Evolutionary conservation across 306 rosid genomes (phyloP).

Genomic region (Cicer chorassanicum): DNA sequence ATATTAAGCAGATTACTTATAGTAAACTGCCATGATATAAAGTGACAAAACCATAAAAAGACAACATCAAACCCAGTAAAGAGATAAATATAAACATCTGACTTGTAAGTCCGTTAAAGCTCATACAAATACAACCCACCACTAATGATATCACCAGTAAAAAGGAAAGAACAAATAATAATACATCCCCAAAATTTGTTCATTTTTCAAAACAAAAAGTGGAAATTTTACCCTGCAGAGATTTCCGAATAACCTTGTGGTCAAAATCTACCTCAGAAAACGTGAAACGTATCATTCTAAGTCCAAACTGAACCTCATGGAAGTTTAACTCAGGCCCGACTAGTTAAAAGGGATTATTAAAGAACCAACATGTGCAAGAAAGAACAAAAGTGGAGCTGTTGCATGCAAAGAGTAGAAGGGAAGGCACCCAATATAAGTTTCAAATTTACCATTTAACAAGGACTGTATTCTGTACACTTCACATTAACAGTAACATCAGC

Average conservation of each 20-base stretch:
- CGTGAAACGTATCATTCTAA: conserved; percentile 12
- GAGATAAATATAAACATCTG: conserved; percentile 31
- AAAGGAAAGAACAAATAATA: conserved; percentile 13
- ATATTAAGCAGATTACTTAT: conserved; percentile 24
- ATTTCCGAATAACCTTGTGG: not conserved
- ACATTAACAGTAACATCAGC: conserved; percentile 45
- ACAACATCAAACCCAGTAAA: conserved; percentile 23
- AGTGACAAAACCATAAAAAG: conserved; percentile 11
- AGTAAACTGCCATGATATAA: not conserved
- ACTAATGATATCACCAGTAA: conserved; percentile 14
- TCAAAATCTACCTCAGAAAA: conserved; percentile 15
- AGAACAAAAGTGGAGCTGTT: not conserved
- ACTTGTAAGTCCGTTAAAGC: conserved; percentile 10
- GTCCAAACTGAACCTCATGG: not conserved
- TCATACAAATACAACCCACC: conserved; percentile 7
- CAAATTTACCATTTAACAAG: conserved; percentile 45
- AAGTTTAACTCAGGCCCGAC: not conserved
- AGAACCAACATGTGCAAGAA: not conserved
- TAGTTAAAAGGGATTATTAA: not conserved
- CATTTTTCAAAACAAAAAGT: not conserved
- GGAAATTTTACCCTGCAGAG: conserved; percentile 32
- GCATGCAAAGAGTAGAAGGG: not conserved
- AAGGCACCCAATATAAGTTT: conserved; percentile 1
- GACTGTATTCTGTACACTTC: conserved; percentile 42
- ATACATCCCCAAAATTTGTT: not conserved